phyloP scores from a whole-genome alignment of 2,329 filamentous ascomycete genomes.

The Meredithiella fracta region DNA sequence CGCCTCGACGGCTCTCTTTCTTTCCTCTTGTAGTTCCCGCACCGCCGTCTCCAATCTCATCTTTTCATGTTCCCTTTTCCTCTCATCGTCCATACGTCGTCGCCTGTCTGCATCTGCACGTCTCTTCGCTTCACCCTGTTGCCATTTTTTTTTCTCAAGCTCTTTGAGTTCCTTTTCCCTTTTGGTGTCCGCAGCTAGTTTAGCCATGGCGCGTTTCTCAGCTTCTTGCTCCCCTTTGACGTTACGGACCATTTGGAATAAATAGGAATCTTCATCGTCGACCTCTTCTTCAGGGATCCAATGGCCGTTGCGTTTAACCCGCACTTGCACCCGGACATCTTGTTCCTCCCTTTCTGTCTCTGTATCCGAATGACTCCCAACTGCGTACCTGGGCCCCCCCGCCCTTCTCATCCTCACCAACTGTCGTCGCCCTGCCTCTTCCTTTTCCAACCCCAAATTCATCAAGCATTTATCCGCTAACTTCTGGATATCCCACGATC shows the following conservation, averaged over 20 bases:
- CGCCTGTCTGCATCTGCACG: neutral
- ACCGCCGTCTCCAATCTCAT: neutral
- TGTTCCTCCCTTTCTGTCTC: neutral
- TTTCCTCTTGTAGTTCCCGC: neutral
- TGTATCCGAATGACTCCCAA: neutral
- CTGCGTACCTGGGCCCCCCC: neutral
- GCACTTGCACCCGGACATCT: constrained; percentile 1
- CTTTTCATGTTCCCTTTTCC: neutral
- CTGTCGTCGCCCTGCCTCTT: constrained; percentile 6
- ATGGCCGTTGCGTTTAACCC: neutral
- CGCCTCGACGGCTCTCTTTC: neutral
- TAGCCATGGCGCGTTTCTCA: neutral
- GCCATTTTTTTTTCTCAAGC: neutral
- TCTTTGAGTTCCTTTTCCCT: neutral
- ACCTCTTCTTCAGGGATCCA: neutral
- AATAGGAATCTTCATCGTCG: constrained; percentile 9
- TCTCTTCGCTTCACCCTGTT: neutral
- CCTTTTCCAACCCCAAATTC: constrained; percentile 11
- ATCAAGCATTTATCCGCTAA: constrained; percentile 8
- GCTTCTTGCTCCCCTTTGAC: constrained; percentile 1
- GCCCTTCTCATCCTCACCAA: constrained; percentile 2
- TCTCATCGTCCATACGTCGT: neutral
- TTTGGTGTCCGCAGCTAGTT: neutral
- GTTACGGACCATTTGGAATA: constrained; percentile 13
- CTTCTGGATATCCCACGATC: neutral